Base-by-base conservation (phyloP, 2,329 filamentous ascomycete genomes). In the Nannizziopsis arthrosporioides region DNA sequence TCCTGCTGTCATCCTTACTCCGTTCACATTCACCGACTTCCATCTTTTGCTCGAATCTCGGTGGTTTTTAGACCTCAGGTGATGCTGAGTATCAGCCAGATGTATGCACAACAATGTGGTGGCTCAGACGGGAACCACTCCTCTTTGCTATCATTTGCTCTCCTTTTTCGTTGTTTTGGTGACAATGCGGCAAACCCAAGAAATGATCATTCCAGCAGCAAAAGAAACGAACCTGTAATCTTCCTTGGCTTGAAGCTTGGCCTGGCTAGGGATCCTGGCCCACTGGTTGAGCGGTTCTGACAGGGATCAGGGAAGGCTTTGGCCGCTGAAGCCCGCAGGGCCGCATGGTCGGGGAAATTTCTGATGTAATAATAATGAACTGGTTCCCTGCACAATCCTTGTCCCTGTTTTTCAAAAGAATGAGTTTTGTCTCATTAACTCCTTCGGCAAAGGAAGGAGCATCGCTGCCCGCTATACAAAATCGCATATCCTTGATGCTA, bases 71-170 rank as follows among this genome's bases (percentile, higher is more conserved):
- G 17, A 11, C 12, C 12, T 37, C 17, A 15, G 35, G 35, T 37
- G 35, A 14, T 15, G 10, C 35, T 17, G 35, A n/a, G 14, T 27
- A 27, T 27, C 22, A 27, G 22, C 22, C 7, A 12, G 5, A 15
- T 6, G 14, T 32, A 8, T 7, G n/a, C 15, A 14, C 8, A 12
- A 19, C 9, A 19, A 10, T 11, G 14, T 14, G n/a, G 14, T 37
- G n/a, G 14, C 35, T 37, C 17, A 8, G n/a, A 14, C 10, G n/a
- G n/a, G n/a, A n/a, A n/a, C n/a, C n/a, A n/a, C 6, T n/a, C n/a
- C 35, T 14, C 17, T 40, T 10, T 40, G 2, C 38, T 43, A 15
- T 31, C 9, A 43, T 43, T 43, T 43, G 41, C 22, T 43, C 41
- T 43, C 34, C 41, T 11, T 43, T 43, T 32, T 43, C 41, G 41